Evolutionary conservation across 2,329 filamentous ascomycete genomes (phyloP).

Genomic region (Beauveria caledonica): DNA sequence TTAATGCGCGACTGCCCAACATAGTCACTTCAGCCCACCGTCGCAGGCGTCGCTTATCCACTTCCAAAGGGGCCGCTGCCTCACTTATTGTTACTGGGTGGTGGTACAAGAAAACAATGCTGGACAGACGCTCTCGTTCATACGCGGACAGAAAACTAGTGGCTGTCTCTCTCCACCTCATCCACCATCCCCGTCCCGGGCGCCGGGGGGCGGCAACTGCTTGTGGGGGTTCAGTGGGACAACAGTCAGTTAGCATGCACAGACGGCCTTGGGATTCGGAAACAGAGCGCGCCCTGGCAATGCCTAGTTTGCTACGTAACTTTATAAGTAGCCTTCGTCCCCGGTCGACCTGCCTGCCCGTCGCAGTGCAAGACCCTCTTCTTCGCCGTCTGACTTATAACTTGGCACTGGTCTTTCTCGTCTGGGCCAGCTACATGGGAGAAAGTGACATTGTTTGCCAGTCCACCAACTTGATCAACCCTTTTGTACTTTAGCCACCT

Average conservation of each 20-base stretch:
- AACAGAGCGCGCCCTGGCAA: neutral
- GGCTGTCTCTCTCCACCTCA: constrained; percentile 5
- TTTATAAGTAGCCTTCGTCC: constrained; percentile 8
- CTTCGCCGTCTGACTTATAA: neutral
- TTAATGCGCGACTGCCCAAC: neutral
- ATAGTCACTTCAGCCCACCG: neutral
- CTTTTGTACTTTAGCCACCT: neutral
- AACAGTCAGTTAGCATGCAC: neutral
- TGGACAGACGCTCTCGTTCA: neutral
- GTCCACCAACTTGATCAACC: neutral
- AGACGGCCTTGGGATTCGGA: neutral
- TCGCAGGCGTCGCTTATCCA: neutral
- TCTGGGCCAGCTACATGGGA: neutral
- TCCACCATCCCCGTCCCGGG: constrained; percentile 3
- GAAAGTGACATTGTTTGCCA: neutral
- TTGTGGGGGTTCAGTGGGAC: constrained; percentile 7
- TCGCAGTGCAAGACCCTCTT: neutral
- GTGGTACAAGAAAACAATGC: neutral
- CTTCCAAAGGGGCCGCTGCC: neutral
- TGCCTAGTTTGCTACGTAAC: constrained; percentile 5
- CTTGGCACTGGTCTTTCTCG: neutral
- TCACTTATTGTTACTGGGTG: neutral
- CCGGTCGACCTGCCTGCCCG: neutral
- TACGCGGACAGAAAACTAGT: neutral
- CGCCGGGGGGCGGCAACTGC: neutral